Conservation (phyloP, 2,329 filamentous ascomycete genomes). For the Pseudogymnoascus sp. region DNA sequence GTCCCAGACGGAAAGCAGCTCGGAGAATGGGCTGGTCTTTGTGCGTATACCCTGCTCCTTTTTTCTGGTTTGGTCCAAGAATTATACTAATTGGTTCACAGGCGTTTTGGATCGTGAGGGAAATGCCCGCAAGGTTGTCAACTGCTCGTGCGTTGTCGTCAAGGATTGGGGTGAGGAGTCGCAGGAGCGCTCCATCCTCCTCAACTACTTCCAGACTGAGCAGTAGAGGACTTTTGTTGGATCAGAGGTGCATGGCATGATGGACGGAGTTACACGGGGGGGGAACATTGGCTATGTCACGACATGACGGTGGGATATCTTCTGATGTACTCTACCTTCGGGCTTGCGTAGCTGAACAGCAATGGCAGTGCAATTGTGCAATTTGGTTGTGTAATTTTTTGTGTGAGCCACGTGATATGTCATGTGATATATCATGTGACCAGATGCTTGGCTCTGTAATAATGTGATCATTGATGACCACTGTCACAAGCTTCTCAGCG, state of each 20-base stretch:
- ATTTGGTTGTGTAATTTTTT: not conserved
- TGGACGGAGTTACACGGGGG: conserved; percentile 22
- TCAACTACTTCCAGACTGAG: conserved; percentile 99
- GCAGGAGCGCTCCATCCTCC: conserved; percentile 95
- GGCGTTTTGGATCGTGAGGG: conserved; percentile 98
- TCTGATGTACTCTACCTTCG: conserved; percentile 23
- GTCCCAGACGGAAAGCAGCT: conserved; percentile 99
- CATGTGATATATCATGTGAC: not conserved
- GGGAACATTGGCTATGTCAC: conserved; percentile 22
- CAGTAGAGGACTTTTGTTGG: conserved; percentile 40
- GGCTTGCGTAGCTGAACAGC: not conserved
- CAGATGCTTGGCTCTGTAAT: not conserved
- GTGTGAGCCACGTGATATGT: not conserved
- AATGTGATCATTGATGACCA: not conserved
- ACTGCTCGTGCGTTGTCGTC: conserved; percentile 99
- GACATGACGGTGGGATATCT: conserved; percentile 21
- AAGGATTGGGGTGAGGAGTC: conserved; percentile 99
- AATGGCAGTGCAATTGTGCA: conserved; percentile 4
- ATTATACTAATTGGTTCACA: conserved; percentile 31
- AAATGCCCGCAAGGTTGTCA: conserved; percentile 99
- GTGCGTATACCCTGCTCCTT: conserved; percentile 53
- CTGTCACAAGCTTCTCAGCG: not conserved
- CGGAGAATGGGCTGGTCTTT: conserved; percentile 99
- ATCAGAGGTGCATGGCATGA: conserved; percentile 16
- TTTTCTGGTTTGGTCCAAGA: conserved; percentile 9